These are phyloP conservation scores for Petasospora rhodanensis DNA, from an alignment of 1,139 yeast genomes.

Conservation along the genomic window DNA sequence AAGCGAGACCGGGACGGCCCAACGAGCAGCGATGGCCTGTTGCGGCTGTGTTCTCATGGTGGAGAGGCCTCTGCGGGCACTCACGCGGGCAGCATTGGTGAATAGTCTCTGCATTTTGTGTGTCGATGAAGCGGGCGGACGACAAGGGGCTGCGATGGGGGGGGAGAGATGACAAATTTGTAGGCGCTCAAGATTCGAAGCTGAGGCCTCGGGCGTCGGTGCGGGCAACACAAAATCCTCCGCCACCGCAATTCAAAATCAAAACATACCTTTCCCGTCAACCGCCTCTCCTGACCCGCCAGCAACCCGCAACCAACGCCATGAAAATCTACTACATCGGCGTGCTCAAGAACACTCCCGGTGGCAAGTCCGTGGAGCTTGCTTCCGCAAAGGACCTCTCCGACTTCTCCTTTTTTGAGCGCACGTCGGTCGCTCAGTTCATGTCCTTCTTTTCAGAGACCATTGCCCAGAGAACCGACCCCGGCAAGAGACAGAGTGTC, in stretches of 20 bases:
- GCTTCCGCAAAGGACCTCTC: slow-evolving; percentile 77
- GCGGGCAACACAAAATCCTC: no score
- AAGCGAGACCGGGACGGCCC: slow-evolving; percentile 17
- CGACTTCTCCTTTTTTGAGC: slow-evolving; percentile 84
- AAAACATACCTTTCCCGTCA: slow-evolving; percentile 2
- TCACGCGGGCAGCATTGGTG: slow-evolving; percentile 7
- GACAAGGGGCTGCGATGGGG: no score
- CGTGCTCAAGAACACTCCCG: slow-evolving; percentile 57
- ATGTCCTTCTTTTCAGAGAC: slow-evolving; percentile 94
- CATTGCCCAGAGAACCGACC: slow-evolving; percentile 78
- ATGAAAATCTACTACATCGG: slow-evolving; percentile 92
- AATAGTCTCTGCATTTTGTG: slow-evolving; percentile 15
- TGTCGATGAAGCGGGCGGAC: neutral
- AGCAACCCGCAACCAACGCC: no score
- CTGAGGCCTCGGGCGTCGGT: no score
- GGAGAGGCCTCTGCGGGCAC: slow-evolving; percentile 14
- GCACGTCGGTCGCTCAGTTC: slow-evolving; percentile 74
- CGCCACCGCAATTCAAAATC: no score
- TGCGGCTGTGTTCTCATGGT: slow-evolving; percentile 6
- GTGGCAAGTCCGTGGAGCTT: slow-evolving; percentile 67
- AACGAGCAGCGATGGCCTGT: slow-evolving; percentile 5
- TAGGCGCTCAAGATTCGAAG: neutral
- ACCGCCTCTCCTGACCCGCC: slow-evolving; percentile 1
- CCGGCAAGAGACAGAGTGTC: slow-evolving; percentile 91
- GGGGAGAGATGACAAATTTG: slow-evolving; percentile 11